Evolutionary conservation across 352 stramenopile genomes (phyloP), one percentile per base, ranked within the genome.

Genomic region (Pythium aristosporum): DNA sequence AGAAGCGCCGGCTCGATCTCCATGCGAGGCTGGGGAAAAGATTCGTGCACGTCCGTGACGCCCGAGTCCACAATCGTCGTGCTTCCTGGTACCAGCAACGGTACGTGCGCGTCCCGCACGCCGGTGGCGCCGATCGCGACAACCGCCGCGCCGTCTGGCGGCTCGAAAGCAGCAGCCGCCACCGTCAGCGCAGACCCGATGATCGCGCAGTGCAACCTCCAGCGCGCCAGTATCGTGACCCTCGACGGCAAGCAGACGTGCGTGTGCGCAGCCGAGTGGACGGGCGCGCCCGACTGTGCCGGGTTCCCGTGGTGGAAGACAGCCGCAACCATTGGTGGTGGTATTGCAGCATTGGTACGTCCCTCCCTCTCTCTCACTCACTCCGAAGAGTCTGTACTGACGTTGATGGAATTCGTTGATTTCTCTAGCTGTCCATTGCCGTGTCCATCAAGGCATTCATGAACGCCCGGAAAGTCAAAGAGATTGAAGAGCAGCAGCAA

Each of bases 261-360:
- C 49, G 68, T 75, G 16, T 85, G 76, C 34, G 72, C 72, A 3
- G 67, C 72, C 3, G 76, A 85, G 46, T 85, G 76, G 76, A 70
- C 60, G 0, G 72, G 74, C 30, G 66, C 76, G 2, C 76, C 76
- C 16, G 67, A 72, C 3, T 85, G 76, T 41, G 37, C 44, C 3
- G 70, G 72, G 4, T 79, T 68, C 32, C 74, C 76, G 13, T 74
- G 74, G 65, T 85, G 76, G 76, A 85, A 85, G 57, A 79, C 68
- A 23, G 56, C 74, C 20, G 62, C 67, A 7, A 82, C 76, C 3
- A 62, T 80, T 42, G 74, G 68, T 20, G 76, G 74, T 63, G 76
- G 56, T 16, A 28, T 85, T 41, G 76, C 76, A 7, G 76, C 76
- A 23, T 5, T 68, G 58, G 72, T 79, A 69, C 48, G 68, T 73